Evolutionary conservation across 805 yeast genomes (phyloP).

Genomic region (Candida quercuum): DNA sequence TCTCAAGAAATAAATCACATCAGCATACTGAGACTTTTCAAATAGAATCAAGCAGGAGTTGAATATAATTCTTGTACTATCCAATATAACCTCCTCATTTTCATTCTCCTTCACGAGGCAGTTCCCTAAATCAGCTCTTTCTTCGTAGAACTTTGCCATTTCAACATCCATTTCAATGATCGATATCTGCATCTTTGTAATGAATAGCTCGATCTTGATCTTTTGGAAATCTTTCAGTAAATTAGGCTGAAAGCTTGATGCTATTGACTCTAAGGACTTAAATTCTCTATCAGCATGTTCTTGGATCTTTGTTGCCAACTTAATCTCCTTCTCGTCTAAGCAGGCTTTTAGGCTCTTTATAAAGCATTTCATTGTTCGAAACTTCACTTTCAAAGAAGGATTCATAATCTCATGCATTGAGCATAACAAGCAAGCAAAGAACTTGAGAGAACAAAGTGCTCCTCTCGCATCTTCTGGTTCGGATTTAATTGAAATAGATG

Average conservation of each 20-base stretch:
- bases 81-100: slow-evolving; percentile 18
- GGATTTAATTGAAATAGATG: slow-evolving; percentile 23
- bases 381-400: slow-evolving; percentile 19
- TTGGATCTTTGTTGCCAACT: slow-evolving; percentile 21
- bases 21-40: slow-evolving; percentile 6
- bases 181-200: slow-evolving; percentile 28
- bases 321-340: slow-evolving; percentile 21
- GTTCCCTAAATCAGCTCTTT: slow-evolving; percentile 22
- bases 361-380: slow-evolving; percentile 29
- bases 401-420: slow-evolving; percentile 26
- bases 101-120: slow-evolving; percentile 6
- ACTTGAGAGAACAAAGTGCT: slow-evolving; percentile 13
- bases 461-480: slow-evolving; percentile 7
- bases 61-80: slow-evolving; percentile 28
- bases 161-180: slow-evolving; percentile 27
- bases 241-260: slow-evolving; percentile 6
- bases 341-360: slow-evolving; percentile 23
- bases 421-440: slow-evolving; percentile 27
- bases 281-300: slow-evolving; percentile 25
- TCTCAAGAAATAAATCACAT: slow-evolving; percentile 15
- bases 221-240: slow-evolving; percentile 12
- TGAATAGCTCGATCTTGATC: slow-evolving; percentile 24
- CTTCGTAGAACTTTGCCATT: slow-evolving; percentile 30
- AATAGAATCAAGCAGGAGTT: slow-evolving; percentile 25
- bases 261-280: slow-evolving; percentile 17